Evolutionary conservation across 2,329 filamentous ascomycete genomes (phyloP).

Genomic region (Chaetomium globosum): DNA sequence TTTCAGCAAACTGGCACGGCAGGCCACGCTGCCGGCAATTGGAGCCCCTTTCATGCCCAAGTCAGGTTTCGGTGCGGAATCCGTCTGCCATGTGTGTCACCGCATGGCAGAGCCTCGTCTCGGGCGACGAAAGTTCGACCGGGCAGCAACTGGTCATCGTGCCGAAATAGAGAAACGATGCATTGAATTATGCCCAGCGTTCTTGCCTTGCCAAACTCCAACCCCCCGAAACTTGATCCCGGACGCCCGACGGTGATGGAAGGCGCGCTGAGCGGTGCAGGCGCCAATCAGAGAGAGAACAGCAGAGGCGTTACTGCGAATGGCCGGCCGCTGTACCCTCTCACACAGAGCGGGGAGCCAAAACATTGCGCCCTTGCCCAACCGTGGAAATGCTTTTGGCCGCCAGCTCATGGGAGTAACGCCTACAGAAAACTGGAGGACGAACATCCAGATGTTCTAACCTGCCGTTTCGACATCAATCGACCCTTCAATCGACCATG

Average conservation of each 20-base stretch:
- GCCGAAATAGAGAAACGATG: neutral
- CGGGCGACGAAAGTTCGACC: neutral
- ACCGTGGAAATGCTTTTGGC: constrained; percentile 26
- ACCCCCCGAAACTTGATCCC: neutral
- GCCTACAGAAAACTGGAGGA: constrained; percentile 1
- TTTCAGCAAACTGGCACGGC: constrained; percentile 1
- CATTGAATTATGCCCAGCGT: neutral
- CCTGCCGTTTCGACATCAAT: constrained; percentile 21
- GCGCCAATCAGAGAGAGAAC: constrained; percentile 8
- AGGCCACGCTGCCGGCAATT: constrained; percentile 10
- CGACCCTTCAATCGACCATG: constrained; percentile 25
- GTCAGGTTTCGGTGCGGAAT: neutral
- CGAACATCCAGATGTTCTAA: constrained; percentile 17
- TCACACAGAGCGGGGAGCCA: constrained; percentile 1
- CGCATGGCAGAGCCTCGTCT: constrained; percentile 6
- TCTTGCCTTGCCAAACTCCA: neutral
- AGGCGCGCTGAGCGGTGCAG: neutral
- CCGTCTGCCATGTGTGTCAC: neutral
- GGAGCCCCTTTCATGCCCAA: neutral
- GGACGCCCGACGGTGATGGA: constrained; percentile 7
- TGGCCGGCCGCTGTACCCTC: neutral
- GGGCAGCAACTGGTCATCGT: neutral
- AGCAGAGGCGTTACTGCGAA: neutral
- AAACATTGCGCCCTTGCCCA: constrained; percentile 1
- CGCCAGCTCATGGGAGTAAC: constrained; percentile 17